phyloP scores from a whole-genome alignment of 306 rosid species.

The Cucumis cinereus region DNA sequence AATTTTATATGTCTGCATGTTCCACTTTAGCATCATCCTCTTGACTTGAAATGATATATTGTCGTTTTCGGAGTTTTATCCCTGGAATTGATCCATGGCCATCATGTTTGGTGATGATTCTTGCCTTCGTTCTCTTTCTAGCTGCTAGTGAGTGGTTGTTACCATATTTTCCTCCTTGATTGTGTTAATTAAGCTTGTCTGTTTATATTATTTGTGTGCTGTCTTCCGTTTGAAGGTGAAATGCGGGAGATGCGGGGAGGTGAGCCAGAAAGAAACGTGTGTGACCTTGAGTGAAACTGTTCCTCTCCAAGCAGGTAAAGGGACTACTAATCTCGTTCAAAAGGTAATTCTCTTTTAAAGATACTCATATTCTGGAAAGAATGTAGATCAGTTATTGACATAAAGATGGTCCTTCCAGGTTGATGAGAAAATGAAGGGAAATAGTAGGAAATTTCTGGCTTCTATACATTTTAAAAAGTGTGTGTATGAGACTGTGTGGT shows the following conservation, averaged over 20 bases:
- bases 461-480: not conserved
- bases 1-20: not conserved
- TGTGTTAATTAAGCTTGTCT: not conserved
- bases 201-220: not conserved
- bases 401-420: not conserved
- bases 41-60: not conserved
- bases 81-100: not conserved
- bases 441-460: not conserved
- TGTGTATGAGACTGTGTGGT: not conserved
- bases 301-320: conserved; percentile 63
- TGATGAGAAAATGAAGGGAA: conserved; percentile 6
- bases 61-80: not conserved
- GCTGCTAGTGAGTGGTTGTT: not conserved
- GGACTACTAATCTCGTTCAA: conserved; percentile 69
- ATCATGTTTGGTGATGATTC: not conserved
- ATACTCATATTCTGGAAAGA: not conserved
- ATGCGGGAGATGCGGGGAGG: conserved; percentile 81
- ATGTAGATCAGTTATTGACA: not conserved
- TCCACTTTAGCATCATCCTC: not conserved
- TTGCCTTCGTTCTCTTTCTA: not conserved
- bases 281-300: conserved; percentile 55
- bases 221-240: conserved; percentile 30
- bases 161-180: not conserved
- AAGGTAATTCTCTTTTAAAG: conserved; percentile 32
- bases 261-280: conserved; percentile 69